Evolutionary conservation across 257 asterid species (phyloP).

Genomic region (Solanum medicagineum): DNA sequence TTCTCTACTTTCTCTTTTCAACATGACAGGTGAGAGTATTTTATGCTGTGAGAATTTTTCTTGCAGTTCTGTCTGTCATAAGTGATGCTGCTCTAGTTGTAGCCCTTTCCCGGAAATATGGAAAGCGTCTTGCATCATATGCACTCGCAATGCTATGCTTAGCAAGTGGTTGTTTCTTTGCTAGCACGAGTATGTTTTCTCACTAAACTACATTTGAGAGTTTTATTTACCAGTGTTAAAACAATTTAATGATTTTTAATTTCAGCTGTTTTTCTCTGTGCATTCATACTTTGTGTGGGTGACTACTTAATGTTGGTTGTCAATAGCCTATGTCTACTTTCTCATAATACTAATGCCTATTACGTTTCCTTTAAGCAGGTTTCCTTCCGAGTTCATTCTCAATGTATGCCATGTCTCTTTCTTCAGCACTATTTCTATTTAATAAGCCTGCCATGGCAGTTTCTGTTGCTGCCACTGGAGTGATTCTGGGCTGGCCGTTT

Average conservation of each 20-base stretch:
- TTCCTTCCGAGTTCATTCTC: constrained; percentile 95
- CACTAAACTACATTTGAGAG: not conserved
- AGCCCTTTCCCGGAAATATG: constrained; percentile 86
- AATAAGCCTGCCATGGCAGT: constrained; percentile 87
- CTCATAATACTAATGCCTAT: not conserved
- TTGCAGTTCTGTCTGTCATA: constrained; percentile 59
- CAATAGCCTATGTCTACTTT: not conserved
- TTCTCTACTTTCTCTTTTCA: constrained; percentile 7
- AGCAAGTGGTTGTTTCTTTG: constrained; percentile 96
- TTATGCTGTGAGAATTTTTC: constrained; percentile 79
- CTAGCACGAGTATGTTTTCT: constrained; percentile 61
- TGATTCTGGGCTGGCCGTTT: constrained; percentile 98
- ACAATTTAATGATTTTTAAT: not conserved
- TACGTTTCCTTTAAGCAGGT: constrained; percentile 40
- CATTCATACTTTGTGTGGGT: not conserved
- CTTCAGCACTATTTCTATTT: constrained; percentile 80
- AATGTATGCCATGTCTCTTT: constrained; percentile 93
- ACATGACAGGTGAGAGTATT: constrained; percentile 77
- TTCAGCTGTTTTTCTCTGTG: not conserved
- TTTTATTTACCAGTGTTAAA: not conserved
- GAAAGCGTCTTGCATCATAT: constrained; percentile 89
- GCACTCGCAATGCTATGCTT: constrained; percentile 94
- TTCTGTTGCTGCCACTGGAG: constrained; percentile 79
- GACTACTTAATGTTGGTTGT: not conserved
- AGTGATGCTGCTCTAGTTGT: constrained; percentile 88